Percentiles rank a stretch among this genome's conserved stretches.
phyloP scores from a whole-genome alignment of 2,329 filamentous ascomycete genomes.

The Trichoderma afroharzianum region DNA sequence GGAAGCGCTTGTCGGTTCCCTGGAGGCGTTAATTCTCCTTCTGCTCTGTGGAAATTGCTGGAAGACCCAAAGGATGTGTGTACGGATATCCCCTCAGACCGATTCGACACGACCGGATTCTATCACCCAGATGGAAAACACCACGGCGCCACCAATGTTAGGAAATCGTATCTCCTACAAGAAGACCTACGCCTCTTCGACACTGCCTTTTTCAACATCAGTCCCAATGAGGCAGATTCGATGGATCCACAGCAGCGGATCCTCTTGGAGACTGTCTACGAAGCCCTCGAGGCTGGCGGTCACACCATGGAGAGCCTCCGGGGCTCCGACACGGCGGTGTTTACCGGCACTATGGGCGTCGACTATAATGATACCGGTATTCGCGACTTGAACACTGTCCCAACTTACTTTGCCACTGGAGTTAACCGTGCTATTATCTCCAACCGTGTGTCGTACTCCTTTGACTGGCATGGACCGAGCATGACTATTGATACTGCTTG shows the following conservation, averaged over 20 bases:
- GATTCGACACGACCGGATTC: slow-evolving; percentile 22
- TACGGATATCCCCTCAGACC: slow-evolving; percentile 15
- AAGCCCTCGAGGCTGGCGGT: slow-evolving; percentile 37
- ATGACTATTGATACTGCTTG: slow-evolving; percentile 51
- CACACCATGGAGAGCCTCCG: slow-evolving; percentile 20
- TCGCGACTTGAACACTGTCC: slow-evolving; percentile 26
- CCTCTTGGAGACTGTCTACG: slow-evolving; percentile 39
- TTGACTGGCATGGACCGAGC: slow-evolving; percentile 44
- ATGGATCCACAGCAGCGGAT: slow-evolving; percentile 23
- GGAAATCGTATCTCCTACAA: slow-evolving; percentile 28
- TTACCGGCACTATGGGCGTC: slow-evolving; percentile 29
- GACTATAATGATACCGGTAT: slow-evolving; percentile 37
- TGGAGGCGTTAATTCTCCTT: slow-evolving; percentile 21
- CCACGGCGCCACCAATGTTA: slow-evolving; percentile 27
- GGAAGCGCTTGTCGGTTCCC: slow-evolving; percentile 25
- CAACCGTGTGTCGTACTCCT: slow-evolving; percentile 44
- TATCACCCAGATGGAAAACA: slow-evolving; percentile 25
- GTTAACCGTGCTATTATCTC: slow-evolving; percentile 37
- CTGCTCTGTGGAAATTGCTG: slow-evolving; percentile 19
- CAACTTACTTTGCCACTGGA: slow-evolving; percentile 41
- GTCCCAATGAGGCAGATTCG: no score
- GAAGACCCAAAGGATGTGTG: no score
- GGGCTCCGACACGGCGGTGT: slow-evolving; percentile 36
- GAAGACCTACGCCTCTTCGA: no score
- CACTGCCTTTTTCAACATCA: no score